Base-by-base conservation (phyloP, 2,329 filamentous ascomycete species). In the Epicoccum nigrum region DNA sequence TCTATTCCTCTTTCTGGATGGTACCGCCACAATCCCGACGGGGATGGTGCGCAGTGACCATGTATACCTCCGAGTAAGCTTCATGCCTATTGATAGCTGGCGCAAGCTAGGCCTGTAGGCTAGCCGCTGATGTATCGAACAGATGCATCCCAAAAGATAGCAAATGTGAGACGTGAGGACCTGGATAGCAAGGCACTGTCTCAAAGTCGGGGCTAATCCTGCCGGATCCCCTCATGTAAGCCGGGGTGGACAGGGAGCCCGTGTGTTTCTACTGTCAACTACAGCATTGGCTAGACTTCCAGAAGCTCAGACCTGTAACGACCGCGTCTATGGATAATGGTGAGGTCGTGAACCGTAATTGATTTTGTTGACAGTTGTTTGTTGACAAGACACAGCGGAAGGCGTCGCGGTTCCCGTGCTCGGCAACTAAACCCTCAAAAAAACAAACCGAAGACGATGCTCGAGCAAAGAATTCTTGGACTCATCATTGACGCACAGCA, bases 81-180 rank as follows among this genome's bases (percentile, higher is more conserved):
- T 58, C 58, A 65, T 63, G 58, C 63, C 71, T 72, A 72, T 71
- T 69, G 64, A 67, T 70, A 73, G 71, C 67, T 66, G 64, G 62
- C 56, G 62, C 63, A 60, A 54, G 58, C 64, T 67, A 70, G 60
- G 59, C 58, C 39, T 59, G 58, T 61, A 63, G 58, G 54, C 62
- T 61, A 68, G 60, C 67, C 60, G 62, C 67, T 67, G 61, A 64
- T 60, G 61, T 62, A 63, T 63, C 52, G 53, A 63, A 62, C 60
- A 63, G 65, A 65, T 71, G 65, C 67, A 57, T 70, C 64, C 64
- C 63, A 61, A 54, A 65, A 60, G 69, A 73, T 72, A 71, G 63
- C 59, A 66, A 64, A 71, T 57, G 69, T 72, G 71, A 73, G 71
- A 74, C 70, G 67, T 70, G 60, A 63, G 62, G 55, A 65, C 57